Percentiles rank a stretch among this genome's conserved stretches.
Evolutionary conservation across 345 rosid genomes (phyloP).

Genomic region (Isatis tinctoria): DNA sequence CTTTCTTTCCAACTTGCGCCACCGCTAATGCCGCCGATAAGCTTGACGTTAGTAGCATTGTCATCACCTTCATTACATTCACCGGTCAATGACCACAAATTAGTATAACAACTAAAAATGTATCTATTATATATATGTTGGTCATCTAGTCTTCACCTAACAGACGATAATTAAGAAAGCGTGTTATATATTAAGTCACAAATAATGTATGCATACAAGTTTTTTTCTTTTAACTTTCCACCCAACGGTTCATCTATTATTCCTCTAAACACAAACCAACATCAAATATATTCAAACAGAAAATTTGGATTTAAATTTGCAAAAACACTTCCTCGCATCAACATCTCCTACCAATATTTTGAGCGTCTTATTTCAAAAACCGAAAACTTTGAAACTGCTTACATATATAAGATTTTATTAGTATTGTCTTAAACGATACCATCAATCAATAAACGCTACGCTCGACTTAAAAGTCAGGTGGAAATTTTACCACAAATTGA

Average conservation of each 20-base stretch:
- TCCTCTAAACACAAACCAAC: background rate
- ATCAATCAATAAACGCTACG: background rate
- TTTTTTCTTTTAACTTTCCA: background rate
- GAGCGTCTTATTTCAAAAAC: background rate
- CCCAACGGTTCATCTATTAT: background rate
- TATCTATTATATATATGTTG: background rate
- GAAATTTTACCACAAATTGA: background rate
- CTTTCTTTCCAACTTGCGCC: constrained; percentile 69
- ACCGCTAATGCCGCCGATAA: constrained; percentile 74
- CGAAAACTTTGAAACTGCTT: background rate
- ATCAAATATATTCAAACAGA: background rate
- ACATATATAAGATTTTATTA: background rate
- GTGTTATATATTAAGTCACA: background rate
- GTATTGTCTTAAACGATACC: background rate
- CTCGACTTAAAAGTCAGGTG: background rate
- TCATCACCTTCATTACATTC: constrained; percentile 25
- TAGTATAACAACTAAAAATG: background rate
- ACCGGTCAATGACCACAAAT: background rate
- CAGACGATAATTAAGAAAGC: background rate
- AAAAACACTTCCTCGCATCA: background rate
- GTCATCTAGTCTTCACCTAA: constrained; percentile 13
- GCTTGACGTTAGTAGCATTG: constrained; percentile 56
- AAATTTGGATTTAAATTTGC: background rate
- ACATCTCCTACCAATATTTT: background rate
- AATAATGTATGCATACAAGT: background rate